Evolutionary conservation across 2,329 filamentous ascomycete genomes (phyloP).

Genomic region (Talaromyces marneffei): DNA sequence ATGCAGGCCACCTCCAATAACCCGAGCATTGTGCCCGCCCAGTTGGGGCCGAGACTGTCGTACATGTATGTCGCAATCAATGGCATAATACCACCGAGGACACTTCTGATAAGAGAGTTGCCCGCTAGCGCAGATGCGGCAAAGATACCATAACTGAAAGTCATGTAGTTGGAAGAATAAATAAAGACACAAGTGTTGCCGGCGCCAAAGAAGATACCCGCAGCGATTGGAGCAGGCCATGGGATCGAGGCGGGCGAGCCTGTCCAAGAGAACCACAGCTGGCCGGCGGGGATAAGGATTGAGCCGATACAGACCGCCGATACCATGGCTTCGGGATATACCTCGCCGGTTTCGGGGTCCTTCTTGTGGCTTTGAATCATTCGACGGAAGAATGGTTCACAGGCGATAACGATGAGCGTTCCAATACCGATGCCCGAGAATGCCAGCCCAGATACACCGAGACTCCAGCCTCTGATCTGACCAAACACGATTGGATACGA

Average conservation of each 20-base stretch:
- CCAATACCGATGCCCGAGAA: slow-evolving; percentile 68
- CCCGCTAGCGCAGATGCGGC: slow-evolving; percentile 74
- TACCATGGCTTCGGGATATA: slow-evolving; percentile 73
- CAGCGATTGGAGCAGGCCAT: slow-evolving; percentile 73
- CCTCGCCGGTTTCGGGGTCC: slow-evolving; percentile 68
- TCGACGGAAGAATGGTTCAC: slow-evolving; percentile 64
- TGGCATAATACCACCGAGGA: slow-evolving; percentile 72
- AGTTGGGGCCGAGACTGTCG: slow-evolving; percentile 61
- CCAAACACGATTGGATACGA: slow-evolving; percentile 82
- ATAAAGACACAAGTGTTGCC: slow-evolving; percentile 78
- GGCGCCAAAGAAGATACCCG: slow-evolving; percentile 71
- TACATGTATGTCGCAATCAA: slow-evolving; percentile 72
- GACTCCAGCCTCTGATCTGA: slow-evolving; percentile 67
- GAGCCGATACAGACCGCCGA: slow-evolving; percentile 73
- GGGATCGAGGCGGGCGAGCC: slow-evolving; percentile 70
- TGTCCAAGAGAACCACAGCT: slow-evolving; percentile 86
- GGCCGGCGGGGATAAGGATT: slow-evolving; percentile 66
- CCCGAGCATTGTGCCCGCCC: slow-evolving; percentile 71
- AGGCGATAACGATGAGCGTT: slow-evolving; percentile 46
- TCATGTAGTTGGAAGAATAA: slow-evolving; percentile 74
- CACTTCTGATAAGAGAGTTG: slow-evolving; percentile 66
- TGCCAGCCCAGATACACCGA: slow-evolving; percentile 67
- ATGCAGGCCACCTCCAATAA: slow-evolving; percentile 67
- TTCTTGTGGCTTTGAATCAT: slow-evolving; percentile 71
- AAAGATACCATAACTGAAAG: slow-evolving; percentile 73